phyloP scores from a whole-genome alignment of 495 filamentous ascomycete genomes.

The Antarctomyces pellizariae region DNA sequence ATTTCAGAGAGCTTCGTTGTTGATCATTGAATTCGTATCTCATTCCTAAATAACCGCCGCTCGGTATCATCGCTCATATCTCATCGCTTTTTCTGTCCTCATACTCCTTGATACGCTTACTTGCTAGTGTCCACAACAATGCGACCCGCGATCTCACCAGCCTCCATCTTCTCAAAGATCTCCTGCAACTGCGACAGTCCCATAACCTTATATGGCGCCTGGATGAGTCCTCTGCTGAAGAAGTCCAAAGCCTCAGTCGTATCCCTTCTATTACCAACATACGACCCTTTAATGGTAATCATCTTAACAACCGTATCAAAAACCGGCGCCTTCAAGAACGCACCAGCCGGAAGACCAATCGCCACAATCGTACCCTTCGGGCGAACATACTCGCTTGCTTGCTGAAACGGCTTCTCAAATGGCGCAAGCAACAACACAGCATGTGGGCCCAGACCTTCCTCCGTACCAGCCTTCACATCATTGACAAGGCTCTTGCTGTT shows the following conservation, averaged over 20 bases:
- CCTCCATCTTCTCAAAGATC: conserved; percentile 52
- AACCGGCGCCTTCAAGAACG: conserved; percentile 59
- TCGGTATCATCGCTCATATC: not conserved
- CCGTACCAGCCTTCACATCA: conserved; percentile 56
- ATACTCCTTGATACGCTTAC: conserved; percentile 14
- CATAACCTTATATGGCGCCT: conserved; percentile 62
- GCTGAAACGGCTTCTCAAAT: conserved; percentile 79
- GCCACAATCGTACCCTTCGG: conserved; percentile 57
- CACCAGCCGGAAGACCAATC: conserved; percentile 63
- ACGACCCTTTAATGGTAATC: conserved; percentile 81
- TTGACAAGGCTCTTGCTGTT: conserved; percentile 50
- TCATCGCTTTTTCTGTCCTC: not conserved
- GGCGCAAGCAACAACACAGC: conserved; percentile 73
- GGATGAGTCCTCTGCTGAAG: conserved; percentile 60
- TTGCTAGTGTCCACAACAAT: conserved; percentile 56
- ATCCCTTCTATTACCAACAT: conserved; percentile 79
- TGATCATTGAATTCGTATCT: no score
- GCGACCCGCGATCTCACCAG: conserved; percentile 62
- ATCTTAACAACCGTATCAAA: conserved; percentile 70
- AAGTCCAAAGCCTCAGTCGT: conserved; percentile 73
- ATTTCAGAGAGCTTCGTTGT: no score
- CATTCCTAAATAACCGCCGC: not conserved
- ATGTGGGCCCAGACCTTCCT: conserved; percentile 63
- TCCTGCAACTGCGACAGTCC: conserved; percentile 54
- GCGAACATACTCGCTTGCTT: conserved; percentile 68